Evolutionary conservation across 108 stramenopile species (phyloP), one percentile per base, ranked within the genome.

Genomic region (Pseudonitzschia pungens): DNA sequence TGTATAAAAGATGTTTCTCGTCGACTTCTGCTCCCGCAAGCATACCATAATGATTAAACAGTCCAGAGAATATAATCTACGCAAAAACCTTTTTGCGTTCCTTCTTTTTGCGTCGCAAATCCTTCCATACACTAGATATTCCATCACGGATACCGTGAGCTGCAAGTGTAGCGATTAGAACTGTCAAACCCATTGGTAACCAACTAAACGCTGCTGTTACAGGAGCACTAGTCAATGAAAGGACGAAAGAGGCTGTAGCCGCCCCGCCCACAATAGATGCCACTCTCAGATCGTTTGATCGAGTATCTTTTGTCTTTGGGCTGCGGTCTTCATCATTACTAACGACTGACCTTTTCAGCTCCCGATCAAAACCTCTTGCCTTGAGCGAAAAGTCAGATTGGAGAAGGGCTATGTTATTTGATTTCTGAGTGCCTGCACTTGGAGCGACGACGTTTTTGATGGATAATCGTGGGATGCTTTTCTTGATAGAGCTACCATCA

Each of bases 81-180:
- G 45, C 18, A 2, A 48, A 48, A 2, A 48, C 18, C 7, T 48
- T 14, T 1, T 11, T 18, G 18, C 45, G 45, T 48, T 48, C 14
- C 45, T 48, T 48, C 18, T 48, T 48, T 2, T 48, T 48, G 10
- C 45, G 45, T 48, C 45, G 14, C 16, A 48, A 48, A 2, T 48
- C 14, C 45, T 11, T 55, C 54, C 54, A 55, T 20, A 55, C 26
- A 2, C 26, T 24, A 10, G 54, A 26, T 55, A 55, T 55, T 26
- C 54, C 21, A 55, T 55, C 54, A 26, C 54, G 54, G 22, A 55
- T 26, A 55, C 54, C 54, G 7, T 26, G 54, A 55, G 24, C 54
- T 55, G 54, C 24, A 22, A 55, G 26, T 24, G 54, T 26, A 22
- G 54, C 54, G 20, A 55, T 55, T 2, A 26, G 12, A 26, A 62